A percentile compares a stretch with the other conserved stretches of the same genome.
Conservation (phyloP, 2,329 filamentous ascomycete species). For the Colletotrichum caudatum region DNA sequence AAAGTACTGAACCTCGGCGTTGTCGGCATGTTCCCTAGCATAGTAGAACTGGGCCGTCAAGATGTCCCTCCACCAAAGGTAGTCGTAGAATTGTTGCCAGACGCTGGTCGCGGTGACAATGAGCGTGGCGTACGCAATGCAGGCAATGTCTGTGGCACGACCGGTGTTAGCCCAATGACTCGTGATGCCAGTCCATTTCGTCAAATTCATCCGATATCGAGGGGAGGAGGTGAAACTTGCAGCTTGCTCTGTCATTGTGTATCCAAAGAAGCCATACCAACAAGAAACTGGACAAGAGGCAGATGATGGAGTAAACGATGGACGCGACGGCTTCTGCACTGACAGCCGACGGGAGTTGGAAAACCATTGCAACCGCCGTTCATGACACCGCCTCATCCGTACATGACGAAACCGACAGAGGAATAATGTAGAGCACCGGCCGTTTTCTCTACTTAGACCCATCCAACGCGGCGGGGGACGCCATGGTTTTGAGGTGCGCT, state of each 20-base stretch:
- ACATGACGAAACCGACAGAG: constrained; percentile 28
- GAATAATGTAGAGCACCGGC: neutral
- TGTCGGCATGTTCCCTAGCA: constrained; percentile 29
- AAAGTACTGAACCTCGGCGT: constrained; percentile 33
- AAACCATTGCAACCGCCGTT: constrained; percentile 36
- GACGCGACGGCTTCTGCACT: constrained; percentile 27
- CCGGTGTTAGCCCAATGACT: neutral
- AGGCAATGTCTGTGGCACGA: constrained; percentile 29
- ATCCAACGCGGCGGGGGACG: constrained; percentile 15
- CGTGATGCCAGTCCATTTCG: neutral
- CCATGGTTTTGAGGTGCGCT: constrained; percentile 26
- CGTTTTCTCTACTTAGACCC: neutral
- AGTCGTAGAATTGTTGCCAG: constrained; percentile 37
- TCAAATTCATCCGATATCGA: neutral
- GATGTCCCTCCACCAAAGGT: constrained; percentile 28
- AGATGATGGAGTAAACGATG: constrained; percentile 34
- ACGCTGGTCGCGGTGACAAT: constrained; percentile 31
- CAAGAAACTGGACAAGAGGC: constrained; percentile 30
- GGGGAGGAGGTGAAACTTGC: constrained; percentile 6
- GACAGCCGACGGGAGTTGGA: constrained; percentile 39
- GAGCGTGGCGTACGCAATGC: constrained; percentile 32
- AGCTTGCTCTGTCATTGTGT: constrained; percentile 38
- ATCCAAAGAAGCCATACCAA: constrained; percentile 37
- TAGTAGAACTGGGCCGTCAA: constrained; percentile 37
- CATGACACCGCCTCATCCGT: constrained; percentile 24